Evolutionary conservation across 768 basidiomycete species (phyloP).

Genomic region (Hypholoma sublateritium): DNA sequence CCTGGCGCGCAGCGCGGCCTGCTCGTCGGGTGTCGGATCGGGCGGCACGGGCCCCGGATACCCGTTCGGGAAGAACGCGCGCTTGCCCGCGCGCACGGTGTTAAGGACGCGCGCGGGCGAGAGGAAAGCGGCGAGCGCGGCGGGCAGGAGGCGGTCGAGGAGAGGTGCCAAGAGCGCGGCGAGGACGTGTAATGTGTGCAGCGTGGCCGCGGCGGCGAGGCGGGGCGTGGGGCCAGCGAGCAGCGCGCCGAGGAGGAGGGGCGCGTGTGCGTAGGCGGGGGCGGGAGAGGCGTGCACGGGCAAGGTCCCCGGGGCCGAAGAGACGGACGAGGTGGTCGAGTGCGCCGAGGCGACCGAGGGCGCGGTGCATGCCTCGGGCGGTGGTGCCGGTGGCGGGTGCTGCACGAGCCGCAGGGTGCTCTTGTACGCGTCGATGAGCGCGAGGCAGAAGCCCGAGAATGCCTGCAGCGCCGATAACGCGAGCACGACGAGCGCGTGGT

Average conservation of each 20-base stretch:
- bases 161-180: slow-evolving; percentile 49
- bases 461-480: slow-evolving; percentile 74
- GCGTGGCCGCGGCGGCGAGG: slow-evolving; percentile 44
- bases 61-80: slow-evolving; percentile 84
- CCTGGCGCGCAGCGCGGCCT: slow-evolving; percentile 51
- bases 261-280: slow-evolving; percentile 36
- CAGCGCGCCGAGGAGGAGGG: slow-evolving; percentile 50
- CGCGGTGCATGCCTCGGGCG: slow-evolving; percentile 6
- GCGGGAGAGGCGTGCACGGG: slow-evolving; percentile 1
- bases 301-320: slow-evolving; percentile 10
- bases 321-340: slow-evolving; percentile 16
- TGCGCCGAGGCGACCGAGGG: slow-evolving; percentile 15
- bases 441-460: slow-evolving; percentile 67
- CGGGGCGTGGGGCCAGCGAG: slow-evolving; percentile 44
- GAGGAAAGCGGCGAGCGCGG: slow-evolving; percentile 58
- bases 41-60: slow-evolving; percentile 74
- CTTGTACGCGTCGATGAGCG: slow-evolving; percentile 68
- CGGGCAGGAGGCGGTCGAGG: slow-evolving; percentile 71
- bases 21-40: slow-evolving; percentile 80
- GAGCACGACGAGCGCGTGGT: slow-evolving; percentile 62
- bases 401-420: slow-evolving; percentile 70
- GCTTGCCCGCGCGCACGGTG: slow-evolving; percentile 56
- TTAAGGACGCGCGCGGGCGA: slow-evolving; percentile 54
- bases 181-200: slow-evolving; percentile 47
- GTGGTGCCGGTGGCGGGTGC: slow-evolving; percentile 26